Percentiles rank a stretch among this genome's conserved stretches.
phyloP scores from a whole-genome alignment of 768 basidiomycete genomes.

The Kockovaella imperatae region DNA sequence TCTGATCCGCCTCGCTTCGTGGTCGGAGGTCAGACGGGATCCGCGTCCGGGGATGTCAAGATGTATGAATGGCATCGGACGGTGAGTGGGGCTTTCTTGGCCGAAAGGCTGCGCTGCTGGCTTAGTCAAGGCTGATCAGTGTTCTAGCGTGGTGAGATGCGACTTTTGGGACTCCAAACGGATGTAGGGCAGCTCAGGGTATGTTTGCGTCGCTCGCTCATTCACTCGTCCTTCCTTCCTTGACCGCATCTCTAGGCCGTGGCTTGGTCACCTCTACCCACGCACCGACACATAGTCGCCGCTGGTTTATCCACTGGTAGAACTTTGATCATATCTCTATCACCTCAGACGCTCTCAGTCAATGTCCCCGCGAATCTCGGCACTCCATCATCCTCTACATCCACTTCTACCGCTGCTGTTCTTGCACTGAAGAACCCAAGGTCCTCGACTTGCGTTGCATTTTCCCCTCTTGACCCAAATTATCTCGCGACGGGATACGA shows the following conservation, averaged over 20 bases:
- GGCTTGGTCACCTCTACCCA: conserved; percentile 30
- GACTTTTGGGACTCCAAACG: conserved; percentile 31
- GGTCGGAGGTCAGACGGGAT: conserved; percentile 27
- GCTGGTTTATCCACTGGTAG: conserved; percentile 30
- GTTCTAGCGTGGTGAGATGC: conserved; percentile 25
- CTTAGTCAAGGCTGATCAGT: background rate
- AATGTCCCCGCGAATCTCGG: no score
- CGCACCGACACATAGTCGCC: conserved; percentile 26
- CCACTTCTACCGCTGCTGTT: conserved; percentile 9
- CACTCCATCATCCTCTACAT: conserved; percentile 4
- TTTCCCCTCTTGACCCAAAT: conserved; percentile 25
- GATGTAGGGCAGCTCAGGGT: conserved; percentile 37
- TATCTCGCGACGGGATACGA: conserved; percentile 36
- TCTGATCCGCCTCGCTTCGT: conserved; percentile 24
- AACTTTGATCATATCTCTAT: conserved; percentile 27
- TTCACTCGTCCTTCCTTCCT: background rate
- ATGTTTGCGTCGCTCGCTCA: conserved; percentile 1
- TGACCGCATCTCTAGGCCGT: conserved; percentile 19
- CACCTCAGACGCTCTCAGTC: conserved; percentile 25
- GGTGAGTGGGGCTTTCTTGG: conserved; percentile 5
- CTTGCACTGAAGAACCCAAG: conserved; percentile 27
- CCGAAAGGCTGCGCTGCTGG: background rate
- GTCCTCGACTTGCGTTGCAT: conserved; percentile 28
- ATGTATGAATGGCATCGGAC: conserved; percentile 31
- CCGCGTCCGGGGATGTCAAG: conserved; percentile 34